Evolutionary conservation across 768 basidiomycete species (phyloP), one percentile per base, ranked within the genome.

Genomic region (Lactarius psammicola): DNA sequence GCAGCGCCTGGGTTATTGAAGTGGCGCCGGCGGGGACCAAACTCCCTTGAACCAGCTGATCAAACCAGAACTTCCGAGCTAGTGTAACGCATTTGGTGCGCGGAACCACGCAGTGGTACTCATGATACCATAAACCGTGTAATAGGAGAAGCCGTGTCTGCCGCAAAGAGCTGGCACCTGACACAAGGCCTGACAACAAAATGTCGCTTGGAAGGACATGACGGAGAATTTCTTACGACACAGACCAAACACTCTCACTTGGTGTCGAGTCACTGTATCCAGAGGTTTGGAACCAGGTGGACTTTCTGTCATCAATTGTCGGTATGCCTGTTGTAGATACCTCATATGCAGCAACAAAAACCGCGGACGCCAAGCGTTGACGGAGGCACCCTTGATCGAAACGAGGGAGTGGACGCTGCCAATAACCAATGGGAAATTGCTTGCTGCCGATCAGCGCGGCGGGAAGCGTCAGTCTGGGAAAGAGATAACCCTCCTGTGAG

Each of bases 261-360:
- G 81, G 73, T 1, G 82, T 80, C 18, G 88, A 70, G 72, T 89
- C n/a, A n/a, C 81, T 87, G 72, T 88, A 89, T 0, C 87, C 86
- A 6, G 86, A 85, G 0, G 83, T 86, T 70, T 85, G 84, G 68
- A n/a, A n/a, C 81, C 82, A 20, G 80, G 79, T 0, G 85, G 86
- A 0, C 84, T 87, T 75, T 87, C 87, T 69, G 58, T 18, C 6
- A 11, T 8, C 44, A 56, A 31, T 9, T 34, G 26, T 57, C 53
- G 34, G 56, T 9, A 49, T 6, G 23, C 31, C 51, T 15, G 44
- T 54, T 15, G 44, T 54, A 15, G 46, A n/a, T 56, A 54, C n/a
- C 28, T 5, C 51, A 11, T 46, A 40, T 51, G 20, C 20, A 42
- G 44, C 26, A 49, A 66, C n/a, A n/a, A 73, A 53, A 68, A 84